Base-by-base conservation (phyloP, 1,284 basidiomycete species). In the Ustilago trichophora region DNA sequence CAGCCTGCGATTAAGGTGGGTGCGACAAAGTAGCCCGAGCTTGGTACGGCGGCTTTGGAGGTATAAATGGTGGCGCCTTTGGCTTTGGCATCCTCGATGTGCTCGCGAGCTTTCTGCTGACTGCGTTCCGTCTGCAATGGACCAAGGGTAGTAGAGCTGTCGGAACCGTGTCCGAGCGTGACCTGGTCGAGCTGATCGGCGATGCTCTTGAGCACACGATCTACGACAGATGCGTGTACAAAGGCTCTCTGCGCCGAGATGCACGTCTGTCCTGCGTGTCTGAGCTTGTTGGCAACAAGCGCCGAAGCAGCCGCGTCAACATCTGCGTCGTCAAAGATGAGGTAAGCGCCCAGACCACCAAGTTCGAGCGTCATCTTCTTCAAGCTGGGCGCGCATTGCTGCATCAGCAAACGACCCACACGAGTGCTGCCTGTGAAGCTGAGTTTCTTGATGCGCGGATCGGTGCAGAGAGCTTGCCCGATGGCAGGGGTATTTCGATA, bases 321-420 rank as follows among this genome's bases (percentile, higher is more conserved):
- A 80, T 98, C 90, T 0, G 94, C 94, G 77, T 98, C 96, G 58
- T 93, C 91, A 80, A 99, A 98, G 7, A 99, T 92, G 66, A 96
- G 93, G 83, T 95, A 95, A 0, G 93, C 90, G 0, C 91, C 87
- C 65, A 95, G 96, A 40, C 94, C 94, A 9, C 86, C 86, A 24
- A 74, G 70, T 58, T 76, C 78, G 46, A 80, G 70, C 36, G 72
- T 76, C 42, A 73, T 89, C 89, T 97, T 98, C 84, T 99, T 98
- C 69, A 98, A 82, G 0, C 92, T 96, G 2, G 87, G 87, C 6
- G 92, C 85, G 12, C 92, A 87, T 85, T 97, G 89, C 13, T 85
- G 85, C 79, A 92, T 92, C 31, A 99, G 85, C 46, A 92, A 82
- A 84, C 94, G 97, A 42, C 93, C 95, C n/a, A 99, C 92, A 10